These are phyloP conservation scores for Rhododendron kiyosumense DNA, from an alignment of 148 eudicot genomes.

Conservation along the genomic window DNA sequence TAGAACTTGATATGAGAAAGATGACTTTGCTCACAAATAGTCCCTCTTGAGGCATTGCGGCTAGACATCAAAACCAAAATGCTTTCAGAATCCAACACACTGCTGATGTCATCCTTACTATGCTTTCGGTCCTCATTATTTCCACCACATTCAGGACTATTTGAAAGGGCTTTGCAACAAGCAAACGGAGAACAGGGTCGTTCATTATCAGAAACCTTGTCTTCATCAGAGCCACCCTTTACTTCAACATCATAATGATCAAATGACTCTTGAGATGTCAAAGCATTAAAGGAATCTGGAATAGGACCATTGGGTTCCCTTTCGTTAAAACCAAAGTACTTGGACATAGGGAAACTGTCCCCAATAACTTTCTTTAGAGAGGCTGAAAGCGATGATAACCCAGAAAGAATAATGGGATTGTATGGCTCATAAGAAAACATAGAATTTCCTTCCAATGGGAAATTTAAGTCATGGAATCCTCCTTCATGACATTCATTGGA, in stretches of 20 bases:
- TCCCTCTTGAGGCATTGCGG: conserved; percentile 66
- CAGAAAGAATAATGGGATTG: conserved; percentile 32
- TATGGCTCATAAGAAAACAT: conserved; percentile 35
- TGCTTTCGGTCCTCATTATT: conserved; percentile 37
- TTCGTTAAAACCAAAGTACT: conserved; percentile 29
- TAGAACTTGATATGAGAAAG: conserved; percentile 93
- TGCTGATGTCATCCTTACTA: conserved; percentile 47
- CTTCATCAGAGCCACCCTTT: conserved; percentile 30
- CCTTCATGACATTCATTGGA: conserved; percentile 35
- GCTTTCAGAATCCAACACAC: conserved; percentile 80
- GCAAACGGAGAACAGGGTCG: conserved; percentile 11
- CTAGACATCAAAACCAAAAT: conserved; percentile 84
- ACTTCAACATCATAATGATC: conserved; percentile 25
- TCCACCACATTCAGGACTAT: conserved; percentile 23
- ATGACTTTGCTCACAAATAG: conserved; percentile 81
- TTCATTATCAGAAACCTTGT: conserved; percentile 23
- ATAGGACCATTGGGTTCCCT: conserved; percentile 22
- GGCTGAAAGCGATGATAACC: conserved; percentile 39
- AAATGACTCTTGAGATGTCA: conserved; percentile 25
- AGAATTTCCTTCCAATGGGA: conserved; percentile 24
- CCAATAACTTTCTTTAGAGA: conserved; percentile 46
- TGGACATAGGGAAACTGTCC: conserved; percentile 33
- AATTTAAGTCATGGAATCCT: conserved; percentile 19
- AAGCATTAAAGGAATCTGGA: conserved; percentile 22
- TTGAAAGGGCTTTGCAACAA: conserved; percentile 13